Evolutionary conservation across 78 protist species (phyloP).

Genomic region (Dictyostelium discoideum): DNA sequence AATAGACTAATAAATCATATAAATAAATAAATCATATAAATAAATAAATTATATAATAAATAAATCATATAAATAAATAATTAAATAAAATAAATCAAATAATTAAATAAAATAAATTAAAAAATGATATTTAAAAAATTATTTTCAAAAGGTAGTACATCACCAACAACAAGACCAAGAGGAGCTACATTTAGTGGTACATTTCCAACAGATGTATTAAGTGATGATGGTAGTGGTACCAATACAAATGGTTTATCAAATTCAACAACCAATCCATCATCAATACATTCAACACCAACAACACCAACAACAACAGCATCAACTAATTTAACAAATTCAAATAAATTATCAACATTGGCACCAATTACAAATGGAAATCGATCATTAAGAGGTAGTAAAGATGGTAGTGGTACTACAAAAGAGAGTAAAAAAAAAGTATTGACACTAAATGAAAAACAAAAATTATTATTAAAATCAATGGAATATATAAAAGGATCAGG

Average conservation of each 20-base stretch:
- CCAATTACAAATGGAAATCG: background rate
- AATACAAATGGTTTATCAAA: background rate
- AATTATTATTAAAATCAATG: background rate
- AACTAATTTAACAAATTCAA: background rate
- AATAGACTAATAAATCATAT: background rate
- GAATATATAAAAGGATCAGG: background rate
- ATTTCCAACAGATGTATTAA: background rate
- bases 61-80: background rate
- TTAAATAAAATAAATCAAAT: too few relatives aligned
- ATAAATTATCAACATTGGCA: background rate
- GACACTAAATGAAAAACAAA: background rate
- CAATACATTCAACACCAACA: background rate
- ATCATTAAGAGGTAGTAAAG: background rate
- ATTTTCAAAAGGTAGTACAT: background rate
- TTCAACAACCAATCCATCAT: background rate
- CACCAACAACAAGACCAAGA: constrained; percentile 7
- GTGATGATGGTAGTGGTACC: background rate
- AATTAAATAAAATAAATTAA: background rate
- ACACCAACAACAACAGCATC: background rate
- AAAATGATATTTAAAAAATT: background rate
- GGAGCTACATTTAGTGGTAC: constrained; percentile 8
- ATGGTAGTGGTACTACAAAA: background rate
- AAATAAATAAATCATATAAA: background rate
- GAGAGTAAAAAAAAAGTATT: background rate
- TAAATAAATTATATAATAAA: too few relatives aligned